phyloP scores from a whole-genome alignment of 208 protist genomes.

The Willaertia magna region DNA sequence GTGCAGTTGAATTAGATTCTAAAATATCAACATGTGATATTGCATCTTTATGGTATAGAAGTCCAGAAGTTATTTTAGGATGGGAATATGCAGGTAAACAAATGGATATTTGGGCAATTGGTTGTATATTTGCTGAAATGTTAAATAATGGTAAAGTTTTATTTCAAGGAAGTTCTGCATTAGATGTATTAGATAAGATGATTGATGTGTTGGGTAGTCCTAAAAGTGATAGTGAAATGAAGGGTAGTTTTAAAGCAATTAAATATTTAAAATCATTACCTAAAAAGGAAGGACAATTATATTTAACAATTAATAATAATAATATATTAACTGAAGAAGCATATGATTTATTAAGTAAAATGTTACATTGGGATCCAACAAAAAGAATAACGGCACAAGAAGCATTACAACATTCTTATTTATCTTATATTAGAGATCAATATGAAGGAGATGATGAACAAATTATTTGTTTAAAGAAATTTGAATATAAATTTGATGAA shows the following conservation, averaged over 20 bases:
- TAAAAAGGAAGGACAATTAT: background rate
- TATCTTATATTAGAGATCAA: constrained; percentile 42
- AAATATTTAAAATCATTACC: background rate
- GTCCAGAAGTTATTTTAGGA: constrained; percentile 92
- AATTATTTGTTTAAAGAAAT: background rate
- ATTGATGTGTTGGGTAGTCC: constrained; percentile 77
- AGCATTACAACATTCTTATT: constrained; percentile 67
- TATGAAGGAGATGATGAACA: background rate
- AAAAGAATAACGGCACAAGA: constrained; percentile 59
- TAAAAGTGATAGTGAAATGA: background rate
- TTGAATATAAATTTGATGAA: background rate
- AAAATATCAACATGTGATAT: constrained; percentile 84
- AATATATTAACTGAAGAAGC: constrained; percentile 35
- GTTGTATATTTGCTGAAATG: constrained; percentile 75
- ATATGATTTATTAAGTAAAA: constrained; percentile 57
- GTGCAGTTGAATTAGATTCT: constrained; percentile 17
- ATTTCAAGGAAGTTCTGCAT: constrained; percentile 82
- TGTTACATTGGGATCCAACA: constrained; percentile 68
- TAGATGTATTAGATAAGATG: constrained; percentile 88
- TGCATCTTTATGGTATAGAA: constrained; percentile 93
- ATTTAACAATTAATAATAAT: background rate
- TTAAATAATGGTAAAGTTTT: constrained; percentile 54
- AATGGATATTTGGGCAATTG: constrained; percentile 72
- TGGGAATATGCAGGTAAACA: constrained; percentile 24
- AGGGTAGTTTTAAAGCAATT: background rate